Evolutionary conservation across 2,329 filamentous ascomycete genomes (phyloP).

Genomic region (Cryphonectria radicalis): DNA sequence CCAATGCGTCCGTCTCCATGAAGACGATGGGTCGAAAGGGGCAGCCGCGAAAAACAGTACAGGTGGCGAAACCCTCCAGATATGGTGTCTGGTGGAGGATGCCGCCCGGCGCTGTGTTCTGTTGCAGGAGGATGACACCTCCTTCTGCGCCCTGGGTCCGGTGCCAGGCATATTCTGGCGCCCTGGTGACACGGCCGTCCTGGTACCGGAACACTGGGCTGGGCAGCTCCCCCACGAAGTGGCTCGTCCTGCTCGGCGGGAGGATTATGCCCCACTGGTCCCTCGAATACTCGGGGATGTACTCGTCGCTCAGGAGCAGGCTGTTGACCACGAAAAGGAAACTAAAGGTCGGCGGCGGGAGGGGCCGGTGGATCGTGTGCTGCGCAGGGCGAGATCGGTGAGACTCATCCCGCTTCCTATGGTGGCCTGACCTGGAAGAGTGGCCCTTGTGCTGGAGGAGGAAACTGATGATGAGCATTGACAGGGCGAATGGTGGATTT

Average conservation of each 20-base stretch:
- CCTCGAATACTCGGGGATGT: background rate
- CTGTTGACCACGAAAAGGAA: constrained; percentile 14
- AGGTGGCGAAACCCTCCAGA: background rate
- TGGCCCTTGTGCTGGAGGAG: background rate
- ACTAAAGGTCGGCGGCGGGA: background rate
- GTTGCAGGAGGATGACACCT: background rate
- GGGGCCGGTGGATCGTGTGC: background rate
- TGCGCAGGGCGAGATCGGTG: background rate
- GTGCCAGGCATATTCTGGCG: background rate
- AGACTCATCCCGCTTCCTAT: background rate
- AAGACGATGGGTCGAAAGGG: background rate
- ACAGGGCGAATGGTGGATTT: background rate
- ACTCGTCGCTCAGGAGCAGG: background rate
- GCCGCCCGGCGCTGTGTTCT: background rate
- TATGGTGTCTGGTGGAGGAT: background rate
- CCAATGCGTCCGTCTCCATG: background rate
- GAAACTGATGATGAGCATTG: background rate
- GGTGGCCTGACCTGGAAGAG: background rate
- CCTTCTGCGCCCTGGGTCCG: background rate
- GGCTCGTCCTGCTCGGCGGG: background rate
- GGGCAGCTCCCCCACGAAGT: background rate
- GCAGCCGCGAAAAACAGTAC: constrained; percentile 10
- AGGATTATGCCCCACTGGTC: constrained; percentile 10
- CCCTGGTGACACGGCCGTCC: background rate
- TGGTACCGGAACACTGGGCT: constrained; percentile 8